These are phyloP conservation scores for Roridomyces roridus DNA, from an alignment of 768 basidiomycete genomes.

Conservation along the genomic window DNA sequence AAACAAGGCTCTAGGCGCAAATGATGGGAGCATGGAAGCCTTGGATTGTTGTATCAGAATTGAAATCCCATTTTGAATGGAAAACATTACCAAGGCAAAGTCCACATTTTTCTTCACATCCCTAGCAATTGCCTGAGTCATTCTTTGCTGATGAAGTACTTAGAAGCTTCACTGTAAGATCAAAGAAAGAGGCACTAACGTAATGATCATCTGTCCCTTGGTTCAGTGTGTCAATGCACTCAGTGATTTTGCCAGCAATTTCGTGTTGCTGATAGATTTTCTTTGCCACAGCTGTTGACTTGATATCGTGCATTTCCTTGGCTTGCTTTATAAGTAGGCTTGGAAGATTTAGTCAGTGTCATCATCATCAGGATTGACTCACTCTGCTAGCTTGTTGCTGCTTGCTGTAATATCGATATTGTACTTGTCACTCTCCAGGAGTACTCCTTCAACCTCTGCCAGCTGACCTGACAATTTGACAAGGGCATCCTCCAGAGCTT, in stretches of 20 bases:
- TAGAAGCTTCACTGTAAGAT: too few relatives aligned
- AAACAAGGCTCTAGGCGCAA: too few relatives aligned
- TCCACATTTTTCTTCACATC: too few relatives aligned
- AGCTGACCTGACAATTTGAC: too few relatives aligned
- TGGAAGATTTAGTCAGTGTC: not conserved
- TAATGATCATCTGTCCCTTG: not conserved
- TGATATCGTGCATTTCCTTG: not conserved
- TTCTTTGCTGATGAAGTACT: too few relatives aligned
- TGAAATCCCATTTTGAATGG: too few relatives aligned
- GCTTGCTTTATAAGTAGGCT: not conserved
- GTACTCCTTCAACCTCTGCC: not conserved
- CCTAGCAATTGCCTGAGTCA: too few relatives aligned
- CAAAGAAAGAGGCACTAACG: not conserved
- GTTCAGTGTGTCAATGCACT: not conserved
- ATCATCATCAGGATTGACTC: not conserved
- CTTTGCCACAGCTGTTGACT: not conserved
- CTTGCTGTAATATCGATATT: too few relatives aligned
- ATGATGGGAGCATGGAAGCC: too few relatives aligned
- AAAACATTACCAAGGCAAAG: too few relatives aligned
- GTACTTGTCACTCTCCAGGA: not conserved
- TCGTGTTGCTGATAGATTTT: not conserved
- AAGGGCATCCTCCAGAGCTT: not conserved
- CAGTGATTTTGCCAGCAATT: not conserved
- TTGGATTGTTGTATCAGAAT: too few relatives aligned
- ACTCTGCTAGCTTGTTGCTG: not conserved